These are phyloP conservation scores for Amphirosellinia nigrospora DNA, from an alignment of 495 filamentous ascomycete species.

Conservation along the genomic window DNA sequence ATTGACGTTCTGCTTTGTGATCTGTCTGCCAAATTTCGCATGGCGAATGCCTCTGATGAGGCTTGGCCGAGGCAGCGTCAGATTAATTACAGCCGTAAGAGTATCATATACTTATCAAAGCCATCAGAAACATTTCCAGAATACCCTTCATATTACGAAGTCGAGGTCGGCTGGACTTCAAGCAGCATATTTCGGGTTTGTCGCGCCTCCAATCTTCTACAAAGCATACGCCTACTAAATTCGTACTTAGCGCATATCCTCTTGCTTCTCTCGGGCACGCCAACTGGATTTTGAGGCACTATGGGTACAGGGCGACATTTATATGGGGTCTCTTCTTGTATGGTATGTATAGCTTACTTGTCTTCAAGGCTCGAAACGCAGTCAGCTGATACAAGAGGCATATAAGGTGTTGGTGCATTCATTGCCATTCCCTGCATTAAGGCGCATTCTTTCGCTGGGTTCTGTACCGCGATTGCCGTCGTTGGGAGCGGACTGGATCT, in stretches of 20 bases:
- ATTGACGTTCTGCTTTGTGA: slow-evolving; percentile 31
- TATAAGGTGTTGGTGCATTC: slow-evolving; percentile 44
- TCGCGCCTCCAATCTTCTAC: slow-evolving; percentile 3
- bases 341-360: slow-evolving; percentile 45
- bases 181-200: slow-evolving; percentile 47
- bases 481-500: slow-evolving; percentile 72
- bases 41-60: slow-evolving; percentile 33
- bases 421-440: slow-evolving; percentile 45
- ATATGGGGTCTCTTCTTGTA: slow-evolving; percentile 62
- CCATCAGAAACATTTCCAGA: slow-evolving; percentile 48
- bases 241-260: slow-evolving; percentile 56
- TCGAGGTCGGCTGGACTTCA: slow-evolving; percentile 44
- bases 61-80: not conserved
- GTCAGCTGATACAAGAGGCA: slow-evolving; percentile 1
- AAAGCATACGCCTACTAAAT: slow-evolving; percentile 19
- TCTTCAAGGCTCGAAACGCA: slow-evolving; percentile 25
- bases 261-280: slow-evolving; percentile 67
- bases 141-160: slow-evolving; percentile 41
- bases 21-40: slow-evolving; percentile 15
- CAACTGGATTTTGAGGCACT: slow-evolving; percentile 69
- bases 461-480: slow-evolving; percentile 72
- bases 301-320: slow-evolving; percentile 67
- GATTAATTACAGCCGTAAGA: not conserved
- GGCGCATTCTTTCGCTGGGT: slow-evolving; percentile 67
- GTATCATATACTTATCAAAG: slow-evolving; percentile 9